Conservation (phyloP, 202 grass and related monocot species). For the Zoysia matrella region DNA sequence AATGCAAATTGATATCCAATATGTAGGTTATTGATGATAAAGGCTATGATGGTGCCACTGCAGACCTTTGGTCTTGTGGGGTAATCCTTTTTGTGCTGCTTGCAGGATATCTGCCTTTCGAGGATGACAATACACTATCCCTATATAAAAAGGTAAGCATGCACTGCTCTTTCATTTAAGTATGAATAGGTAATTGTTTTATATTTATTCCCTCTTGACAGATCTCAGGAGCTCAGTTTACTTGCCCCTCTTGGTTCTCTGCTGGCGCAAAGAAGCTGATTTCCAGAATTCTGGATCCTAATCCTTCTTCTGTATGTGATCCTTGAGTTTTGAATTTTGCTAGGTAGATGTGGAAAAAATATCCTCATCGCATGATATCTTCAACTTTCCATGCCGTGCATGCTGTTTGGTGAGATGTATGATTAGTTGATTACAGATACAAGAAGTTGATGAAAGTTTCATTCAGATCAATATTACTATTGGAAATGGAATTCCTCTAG, state of each 20-base stretch:
- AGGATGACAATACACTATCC: constrained; percentile 67
- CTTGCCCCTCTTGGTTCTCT: constrained; percentile 83
- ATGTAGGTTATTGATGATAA: constrained; percentile 73
- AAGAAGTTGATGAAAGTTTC: neutral
- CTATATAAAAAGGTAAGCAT: constrained; percentile 71
- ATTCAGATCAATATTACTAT: neutral
- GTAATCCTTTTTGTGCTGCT: constrained; percentile 83
- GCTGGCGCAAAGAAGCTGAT: constrained; percentile 79
- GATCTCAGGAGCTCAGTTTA: constrained; percentile 78
- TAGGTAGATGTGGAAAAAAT: constrained; percentile 5
- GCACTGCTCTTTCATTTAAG: neutral
- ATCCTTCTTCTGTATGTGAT: constrained; percentile 72
- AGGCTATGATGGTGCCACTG: constrained; percentile 85
- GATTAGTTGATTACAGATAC: neutral
- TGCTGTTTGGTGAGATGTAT: neutral
- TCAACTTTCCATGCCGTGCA: neutral
- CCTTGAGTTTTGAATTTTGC: constrained; percentile 1
- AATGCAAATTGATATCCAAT: constrained; percentile 2
- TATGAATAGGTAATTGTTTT: neutral
- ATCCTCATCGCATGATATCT: neutral
- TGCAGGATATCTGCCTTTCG: constrained; percentile 85
- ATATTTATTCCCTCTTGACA: constrained; percentile 37
- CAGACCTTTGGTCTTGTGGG: constrained; percentile 91
- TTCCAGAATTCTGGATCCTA: constrained; percentile 77
- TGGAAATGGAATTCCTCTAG: constrained; percentile 5